Percentiles rank a stretch among this genome's conserved stretches.
Conservation (phyloP, 2,329 filamentous ascomycete genomes). For the Huntiella moniliformis region DNA sequence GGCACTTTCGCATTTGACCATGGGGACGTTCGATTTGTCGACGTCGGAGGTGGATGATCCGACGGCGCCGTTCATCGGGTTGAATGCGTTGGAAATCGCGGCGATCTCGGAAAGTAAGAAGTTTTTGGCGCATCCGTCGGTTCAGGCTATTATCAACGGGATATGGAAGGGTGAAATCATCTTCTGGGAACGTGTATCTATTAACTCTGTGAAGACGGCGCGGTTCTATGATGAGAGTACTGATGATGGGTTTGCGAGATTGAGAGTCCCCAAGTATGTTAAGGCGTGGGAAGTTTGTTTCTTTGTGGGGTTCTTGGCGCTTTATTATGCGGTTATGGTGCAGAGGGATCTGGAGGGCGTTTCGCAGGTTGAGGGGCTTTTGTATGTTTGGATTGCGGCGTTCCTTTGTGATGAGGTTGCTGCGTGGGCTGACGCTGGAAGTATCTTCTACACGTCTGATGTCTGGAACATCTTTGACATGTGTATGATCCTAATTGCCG, state of each 20-base stretch:
- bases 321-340: slow-evolving; percentile 78
- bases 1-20: slow-evolving; percentile 37
- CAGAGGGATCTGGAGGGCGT: slow-evolving; percentile 48
- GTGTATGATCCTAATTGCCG: slow-evolving; percentile 54
- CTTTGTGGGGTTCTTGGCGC: slow-evolving; percentile 53
- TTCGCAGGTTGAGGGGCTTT: slow-evolving; percentile 47
- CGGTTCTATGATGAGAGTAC: slow-evolving; percentile 52
- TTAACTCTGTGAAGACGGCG: slow-evolving; percentile 55
- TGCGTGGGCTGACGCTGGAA: slow-evolving; percentile 70
- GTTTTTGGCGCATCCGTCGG: slow-evolving; percentile 60
- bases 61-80: slow-evolving; percentile 52
- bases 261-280: slow-evolving; percentile 65
- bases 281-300: slow-evolving; percentile 73
- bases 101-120: slow-evolving; percentile 66
- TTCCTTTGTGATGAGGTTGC: slow-evolving; percentile 79
- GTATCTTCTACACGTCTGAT: slow-evolving; percentile 67
- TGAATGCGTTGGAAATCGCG: slow-evolving; percentile 78
- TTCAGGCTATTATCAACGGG: slow-evolving; percentile 67
- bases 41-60: slow-evolving; percentile 36
- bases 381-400: slow-evolving; percentile 73
- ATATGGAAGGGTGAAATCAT: slow-evolving; percentile 78
- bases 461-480: slow-evolving; percentile 64
- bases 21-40: slow-evolving; percentile 23
- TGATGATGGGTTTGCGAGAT: slow-evolving; percentile 54
- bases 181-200: slow-evolving; percentile 66